These are phyloP conservation scores for Pseudogymnoascus sp. DNA, from an alignment of 2,329 filamentous ascomycete species.

Conservation along the genomic window DNA sequence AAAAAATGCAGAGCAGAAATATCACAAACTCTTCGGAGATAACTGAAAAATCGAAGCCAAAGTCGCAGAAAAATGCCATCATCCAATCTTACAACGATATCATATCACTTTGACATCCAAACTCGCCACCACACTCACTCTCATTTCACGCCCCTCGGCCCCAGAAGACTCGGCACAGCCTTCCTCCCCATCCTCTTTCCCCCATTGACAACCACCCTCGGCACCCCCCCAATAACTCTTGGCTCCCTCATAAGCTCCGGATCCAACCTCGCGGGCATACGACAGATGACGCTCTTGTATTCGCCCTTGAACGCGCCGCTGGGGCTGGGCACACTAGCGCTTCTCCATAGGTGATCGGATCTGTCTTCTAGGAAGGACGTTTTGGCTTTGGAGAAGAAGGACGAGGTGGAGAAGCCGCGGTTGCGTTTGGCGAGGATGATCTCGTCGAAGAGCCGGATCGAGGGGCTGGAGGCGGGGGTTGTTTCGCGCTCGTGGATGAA, in stretches of 20 bases:
- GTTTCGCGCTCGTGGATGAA: conserved; percentile 77
- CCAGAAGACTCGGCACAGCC: conserved; percentile 30
- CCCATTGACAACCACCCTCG: conserved; percentile 38
- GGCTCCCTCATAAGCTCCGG: conserved; percentile 84
- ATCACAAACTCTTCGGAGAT: background rate
- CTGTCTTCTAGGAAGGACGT: conserved; percentile 61
- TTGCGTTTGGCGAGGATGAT: conserved; percentile 71
- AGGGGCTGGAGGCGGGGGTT: conserved; percentile 49
- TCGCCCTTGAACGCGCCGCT: conserved; percentile 54
- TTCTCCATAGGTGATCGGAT: conserved; percentile 72
- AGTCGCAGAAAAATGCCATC: background rate
- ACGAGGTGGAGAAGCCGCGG: conserved; percentile 52
- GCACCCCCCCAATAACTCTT: conserved; percentile 80
- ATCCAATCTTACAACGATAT: conserved; percentile 10
- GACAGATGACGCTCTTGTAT: conserved; percentile 50
- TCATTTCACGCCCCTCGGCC: conserved; percentile 11
- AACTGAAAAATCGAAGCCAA: background rate
- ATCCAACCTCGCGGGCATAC: conserved; percentile 76
- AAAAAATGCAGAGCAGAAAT: background rate
- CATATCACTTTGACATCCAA: background rate
- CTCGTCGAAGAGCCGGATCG: conserved; percentile 72
- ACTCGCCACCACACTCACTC: background rate
- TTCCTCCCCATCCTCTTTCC: conserved; percentile 29
- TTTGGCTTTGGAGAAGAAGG: conserved; percentile 36
- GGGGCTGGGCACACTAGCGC: conserved; percentile 51